Percentiles rank a stretch among this genome's conserved stretches.
Conservation (phyloP, 2,329 filamentous ascomycete genomes). For the Arthrobotrys conoides region DNA sequence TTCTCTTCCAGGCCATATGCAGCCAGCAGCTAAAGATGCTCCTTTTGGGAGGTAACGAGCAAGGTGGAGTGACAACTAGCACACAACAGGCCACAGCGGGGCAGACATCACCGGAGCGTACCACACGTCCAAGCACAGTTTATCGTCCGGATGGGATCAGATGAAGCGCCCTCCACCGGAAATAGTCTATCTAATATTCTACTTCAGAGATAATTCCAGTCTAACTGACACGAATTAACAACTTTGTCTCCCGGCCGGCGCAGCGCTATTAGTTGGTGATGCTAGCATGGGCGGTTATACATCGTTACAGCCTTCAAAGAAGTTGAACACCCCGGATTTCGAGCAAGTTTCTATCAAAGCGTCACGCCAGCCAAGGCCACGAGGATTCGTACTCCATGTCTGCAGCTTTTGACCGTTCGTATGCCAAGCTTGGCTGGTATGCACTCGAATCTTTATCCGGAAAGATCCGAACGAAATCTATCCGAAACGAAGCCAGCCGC, state of each 20-base stretch:
- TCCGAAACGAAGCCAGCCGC: constrained; percentile 22
- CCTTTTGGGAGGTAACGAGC: constrained; percentile 21
- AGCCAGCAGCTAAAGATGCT: constrained; percentile 24
- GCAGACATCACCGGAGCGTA: constrained; percentile 49
- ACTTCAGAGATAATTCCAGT: neutral
- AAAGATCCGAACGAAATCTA: constrained; percentile 44
- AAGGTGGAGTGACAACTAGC: constrained; percentile 47
- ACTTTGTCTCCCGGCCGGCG: neutral
- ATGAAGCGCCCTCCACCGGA: constrained; percentile 26
- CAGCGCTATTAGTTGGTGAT: neutral
- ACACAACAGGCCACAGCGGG: constrained; percentile 32
- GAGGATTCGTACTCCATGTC: constrained; percentile 2
- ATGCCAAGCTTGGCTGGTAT: constrained; percentile 27
- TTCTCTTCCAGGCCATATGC: constrained; percentile 9
- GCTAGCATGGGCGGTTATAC: constrained; percentile 12
- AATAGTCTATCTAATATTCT: neutral
- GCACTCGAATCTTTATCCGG: constrained; percentile 38
- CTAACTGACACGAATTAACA: neutral
- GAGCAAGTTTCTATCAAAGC: constrained; percentile 21
- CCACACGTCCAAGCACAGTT: constrained; percentile 16
- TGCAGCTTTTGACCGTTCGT: neutral
- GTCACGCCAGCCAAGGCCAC: constrained; percentile 41
- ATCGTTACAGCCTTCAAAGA: neutral
- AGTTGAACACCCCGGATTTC: constrained; percentile 20
- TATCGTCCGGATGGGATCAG: constrained; percentile 37